Base-by-base conservation (phyloP, 2,329 filamentous ascomycete species). In the Cladosporium sp. region DNA sequence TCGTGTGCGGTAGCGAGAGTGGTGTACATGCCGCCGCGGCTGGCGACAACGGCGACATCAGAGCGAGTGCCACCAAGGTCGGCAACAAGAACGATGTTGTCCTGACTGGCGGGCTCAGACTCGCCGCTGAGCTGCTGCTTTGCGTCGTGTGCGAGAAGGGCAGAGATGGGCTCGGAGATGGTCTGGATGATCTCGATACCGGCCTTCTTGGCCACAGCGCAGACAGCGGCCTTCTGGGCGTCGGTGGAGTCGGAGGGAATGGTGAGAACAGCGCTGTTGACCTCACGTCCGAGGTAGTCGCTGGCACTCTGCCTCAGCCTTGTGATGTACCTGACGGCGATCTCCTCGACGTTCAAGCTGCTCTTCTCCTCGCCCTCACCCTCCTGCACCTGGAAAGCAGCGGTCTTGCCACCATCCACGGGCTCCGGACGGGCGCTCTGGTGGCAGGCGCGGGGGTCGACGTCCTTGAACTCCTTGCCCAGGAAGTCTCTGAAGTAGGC, bases 401-500 rank as follows among this genome's bases (percentile, higher is more conserved):
- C 86, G 10, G 59, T 69, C 68, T 73, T 71, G 65, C 86, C 85
- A 69, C 87, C 88, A 69, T 88, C 86, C 72, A 85, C 81, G 71
- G 96, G 90, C 78, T 92, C 82, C 70, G 95, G 93, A 81, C 97
- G 95, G 66, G 94, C 92, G 65, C 93, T 96, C 73, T 92, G 90
- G 80, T 98, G 94, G 85, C 90, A 93, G 79, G 96, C 92, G 63
- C 92, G 96, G 70, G 94, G 92, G 80, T 99, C 95, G 85, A 99
- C 96, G 71, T 92, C 91, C 83, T 96, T 93, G 87, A 96, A 97
- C 71, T 84, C 91, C 86, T 96, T 92, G 74, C 95, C 95, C 63
- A 99, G 82, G 80, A 93, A 97, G 77, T 99, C 95, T 81, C 93
- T 90, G 85, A 98, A 99, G 84, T 92, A 96, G 77, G 92, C 92